Evolutionary conservation across 1,284 basidiomycete species (phyloP), one percentile per base, ranked within the genome.

Genomic region (Naganishia sp.): DNA sequence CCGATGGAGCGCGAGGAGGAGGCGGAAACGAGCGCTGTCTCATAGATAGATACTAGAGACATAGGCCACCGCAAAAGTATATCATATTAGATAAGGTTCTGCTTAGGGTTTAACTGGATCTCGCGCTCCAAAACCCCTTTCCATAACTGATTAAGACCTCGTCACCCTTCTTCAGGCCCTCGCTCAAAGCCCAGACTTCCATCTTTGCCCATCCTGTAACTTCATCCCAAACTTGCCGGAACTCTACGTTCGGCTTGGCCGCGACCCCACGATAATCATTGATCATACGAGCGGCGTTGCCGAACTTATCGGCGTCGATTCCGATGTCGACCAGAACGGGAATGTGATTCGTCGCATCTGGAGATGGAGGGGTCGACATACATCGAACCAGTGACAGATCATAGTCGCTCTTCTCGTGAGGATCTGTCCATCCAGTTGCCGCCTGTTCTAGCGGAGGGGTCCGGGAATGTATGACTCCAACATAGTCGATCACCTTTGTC

Each of bases 121-220:
- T 35, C 54, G 83, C 83, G 28, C 77, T 80, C 92, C 92, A 94
- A 86, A 89, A 95, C n/a, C 85, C 84, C 74, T 94, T 94, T n/a
- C 93, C 93, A 75, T 96, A 96, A 25, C 88, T 91, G 41, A 95
- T 89, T 39, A 94, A 76, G 49, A 97, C 84, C 78, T 96, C 94
- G 17, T 92, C 86, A 2, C 90, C 90, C 75, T 90, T 92, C 69
- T 82, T 85, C 61, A 96, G 50, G 86, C 11, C 80, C 80, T 43
- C 84, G 82, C 51, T 77, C 65, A 83, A 83, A 60, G 82, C 85
- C 86, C 87, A 90, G 21, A 94, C 83, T 70, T 86, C 84, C 84
- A 94, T 93, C 62, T 87, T 82, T 69, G 90, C 75, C 76, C 88
- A 88, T 23, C 89, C 90, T n/a, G 71, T 72, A 39, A 72, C 73